Conservation (phyloP, 805 yeast genomes). For the Metschnikowia amazonensis region DNA sequence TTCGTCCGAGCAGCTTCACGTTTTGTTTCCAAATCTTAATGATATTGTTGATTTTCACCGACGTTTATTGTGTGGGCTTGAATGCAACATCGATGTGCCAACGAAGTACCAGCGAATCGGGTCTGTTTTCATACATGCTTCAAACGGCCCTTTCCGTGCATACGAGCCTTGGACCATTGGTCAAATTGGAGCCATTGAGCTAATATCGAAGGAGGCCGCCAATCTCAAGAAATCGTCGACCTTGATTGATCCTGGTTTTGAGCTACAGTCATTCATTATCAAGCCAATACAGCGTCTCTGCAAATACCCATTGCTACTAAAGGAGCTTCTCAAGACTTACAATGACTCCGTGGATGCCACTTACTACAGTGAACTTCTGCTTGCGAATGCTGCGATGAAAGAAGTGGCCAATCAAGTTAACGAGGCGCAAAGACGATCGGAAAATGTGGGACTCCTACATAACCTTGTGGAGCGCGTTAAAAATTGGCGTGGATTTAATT, state of each 20-base stretch:
- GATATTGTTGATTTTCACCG: slow-evolving; percentile 90
- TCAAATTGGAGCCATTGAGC: slow-evolving; percentile 81
- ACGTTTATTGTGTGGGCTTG: slow-evolving; percentile 81
- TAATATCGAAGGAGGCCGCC: slow-evolving; percentile 60
- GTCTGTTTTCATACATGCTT: slow-evolving; percentile 79
- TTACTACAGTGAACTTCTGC: slow-evolving; percentile 57
- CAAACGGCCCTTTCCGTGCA: slow-evolving; percentile 71
- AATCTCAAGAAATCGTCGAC: slow-evolving; percentile 52
- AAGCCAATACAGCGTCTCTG: slow-evolving; percentile 97
- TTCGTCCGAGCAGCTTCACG: slow-evolving; percentile 74
- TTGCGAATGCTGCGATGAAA: slow-evolving; percentile 70
- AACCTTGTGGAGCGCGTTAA: slow-evolving; percentile 69
- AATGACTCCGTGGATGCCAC: slow-evolving; percentile 22
- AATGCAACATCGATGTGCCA: slow-evolving; percentile 77
- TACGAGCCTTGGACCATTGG: slow-evolving; percentile 95
- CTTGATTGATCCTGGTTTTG: slow-evolving; percentile 79
- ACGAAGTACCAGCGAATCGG: slow-evolving; percentile 81
- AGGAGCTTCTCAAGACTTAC: slow-evolving; percentile 67
- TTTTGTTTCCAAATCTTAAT: slow-evolving; percentile 77
- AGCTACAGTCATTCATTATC: slow-evolving; percentile 80
- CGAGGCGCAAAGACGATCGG: slow-evolving; percentile 90
- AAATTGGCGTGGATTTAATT: slow-evolving; percentile 90
- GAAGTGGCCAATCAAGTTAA: slow-evolving; percentile 85
- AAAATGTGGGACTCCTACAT: slow-evolving; percentile 68
- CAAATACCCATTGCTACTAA: slow-evolving; percentile 82